These are phyloP conservation scores for Astragalus glycyphyllos DNA, from an alignment of 306 rosid species.

Conservation along the genomic window DNA sequence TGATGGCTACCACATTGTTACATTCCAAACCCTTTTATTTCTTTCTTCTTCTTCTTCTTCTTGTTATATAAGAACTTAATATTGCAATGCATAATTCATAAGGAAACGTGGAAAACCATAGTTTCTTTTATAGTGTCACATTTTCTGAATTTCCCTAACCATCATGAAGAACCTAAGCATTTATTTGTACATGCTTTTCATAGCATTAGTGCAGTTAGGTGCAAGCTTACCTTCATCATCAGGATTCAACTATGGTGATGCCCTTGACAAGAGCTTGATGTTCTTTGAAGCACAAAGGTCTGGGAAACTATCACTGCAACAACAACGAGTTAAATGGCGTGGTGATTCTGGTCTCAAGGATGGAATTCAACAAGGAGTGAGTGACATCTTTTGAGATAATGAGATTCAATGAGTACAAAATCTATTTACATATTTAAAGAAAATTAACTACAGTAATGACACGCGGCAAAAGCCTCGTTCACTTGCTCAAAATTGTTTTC, in stretches of 20 bases:
- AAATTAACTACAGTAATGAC: too few species aligned
- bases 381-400: not conserved
- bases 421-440: too few species aligned
- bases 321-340: constrained; percentile 74
- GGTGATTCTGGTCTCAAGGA: constrained; percentile 78
- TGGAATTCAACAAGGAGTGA: constrained; percentile 80
- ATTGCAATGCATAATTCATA: not conserved
- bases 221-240: constrained; percentile 35
- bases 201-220: constrained; percentile 36
- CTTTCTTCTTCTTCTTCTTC: constrained; percentile 34
- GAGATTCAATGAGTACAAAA: not conserved
- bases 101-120: not conserved
- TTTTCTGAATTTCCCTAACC: constrained; percentile 10
- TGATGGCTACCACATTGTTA: constrained; percentile 53
- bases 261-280: constrained; percentile 76
- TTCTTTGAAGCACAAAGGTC: constrained; percentile 88
- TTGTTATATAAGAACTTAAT: constrained; percentile 3
- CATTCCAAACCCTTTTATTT: not conserved
- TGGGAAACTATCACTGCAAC: constrained; percentile 61
- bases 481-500: too few species aligned
- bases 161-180: constrained; percentile 52
- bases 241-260: constrained; percentile 64
- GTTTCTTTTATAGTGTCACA: constrained; percentile 18
- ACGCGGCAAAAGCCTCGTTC: too few species aligned
- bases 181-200: constrained; percentile 42